These are phyloP conservation scores for Naganishia randhawae DNA, from an alignment of 768 basidiomycete genomes.

Conservation along the genomic window DNA sequence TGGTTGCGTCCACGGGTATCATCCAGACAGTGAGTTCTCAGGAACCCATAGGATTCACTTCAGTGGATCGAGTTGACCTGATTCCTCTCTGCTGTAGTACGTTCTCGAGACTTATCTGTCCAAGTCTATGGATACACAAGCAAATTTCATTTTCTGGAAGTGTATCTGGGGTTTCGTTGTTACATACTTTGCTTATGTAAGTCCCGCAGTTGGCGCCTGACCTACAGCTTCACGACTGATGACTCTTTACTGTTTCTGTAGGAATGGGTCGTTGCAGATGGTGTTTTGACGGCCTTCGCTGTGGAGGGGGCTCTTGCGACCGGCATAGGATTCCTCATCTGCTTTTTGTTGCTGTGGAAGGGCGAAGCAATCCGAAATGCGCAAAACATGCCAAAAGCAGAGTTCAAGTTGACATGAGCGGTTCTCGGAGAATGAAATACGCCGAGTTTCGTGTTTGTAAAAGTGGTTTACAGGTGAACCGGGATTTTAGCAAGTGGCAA, in stretches of 20 bases:
- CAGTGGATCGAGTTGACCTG: not conserved
- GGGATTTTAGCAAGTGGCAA: not conserved
- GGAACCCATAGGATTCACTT: not conserved
- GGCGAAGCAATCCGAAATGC: conserved; percentile 31
- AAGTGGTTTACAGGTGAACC: not conserved
- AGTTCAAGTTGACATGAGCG: conserved; percentile 6
- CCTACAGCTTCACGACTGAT: not conserved
- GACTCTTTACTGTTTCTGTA: not conserved
- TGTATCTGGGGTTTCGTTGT: conserved; percentile 39
- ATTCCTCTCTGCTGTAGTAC: conserved; percentile 17
- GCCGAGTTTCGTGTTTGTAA: not conserved
- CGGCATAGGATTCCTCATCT: conserved; percentile 30
- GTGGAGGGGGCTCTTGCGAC: conserved; percentile 34
- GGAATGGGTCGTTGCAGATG: conserved; percentile 29
- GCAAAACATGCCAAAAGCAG: conserved; percentile 36
- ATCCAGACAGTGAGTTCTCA: conserved; percentile 29
- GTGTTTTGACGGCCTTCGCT: conserved; percentile 29
- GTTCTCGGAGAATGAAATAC: not conserved
- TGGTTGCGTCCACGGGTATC: conserved; percentile 36
- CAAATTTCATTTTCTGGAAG: conserved; percentile 39
- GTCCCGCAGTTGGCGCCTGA: not conserved
- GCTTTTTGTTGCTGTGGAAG: conserved; percentile 30
- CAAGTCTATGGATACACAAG: conserved; percentile 36
- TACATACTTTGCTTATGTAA: conserved; percentile 27
- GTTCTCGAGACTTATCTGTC: conserved; percentile 38